Evolutionary conservation across 2,329 filamentous ascomycete species (phyloP), one percentile per base, ranked within the genome.

Genomic region (Ustulina deusta): DNA sequence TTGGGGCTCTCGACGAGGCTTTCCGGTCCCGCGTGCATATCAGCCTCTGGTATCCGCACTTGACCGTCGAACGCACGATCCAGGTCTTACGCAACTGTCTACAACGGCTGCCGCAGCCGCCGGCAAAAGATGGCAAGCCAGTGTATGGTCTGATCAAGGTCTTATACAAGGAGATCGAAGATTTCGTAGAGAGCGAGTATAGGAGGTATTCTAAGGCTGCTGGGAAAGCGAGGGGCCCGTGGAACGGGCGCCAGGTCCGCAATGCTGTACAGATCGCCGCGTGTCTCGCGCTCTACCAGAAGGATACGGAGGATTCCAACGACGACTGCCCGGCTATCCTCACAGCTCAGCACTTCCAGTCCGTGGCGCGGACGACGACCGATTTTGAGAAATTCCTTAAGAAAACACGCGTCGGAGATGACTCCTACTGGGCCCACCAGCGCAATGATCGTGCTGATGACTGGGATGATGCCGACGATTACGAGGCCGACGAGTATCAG

Each of bases 1-100:
- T 82, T 4, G 78, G 79, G 1, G 71, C 74, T 3, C 77, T 83
- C n/a, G 81, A 83, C 59, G 80, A 81, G 34, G 81, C 81, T 0
- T 81, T 81, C 58, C 71, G 72, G 40, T 81, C 79, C 0, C 75
- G 79, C 0, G 79, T 81, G 22, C 78, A 81, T 51, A 71, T 79
- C n/a, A 76, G 71, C 17, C 71, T 81, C 0, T 77, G 79, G 68
- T 80, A 80, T 56, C 76, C 70, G 1, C 57, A 65, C 3, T 68
- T 76, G 34, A 51, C n/a, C 1, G 40, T 67, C 27, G 48, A 63
- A n/a, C n/a, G n/a, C 5, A 67, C 70, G 5, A 73, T 69, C 9
- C 29, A 46, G 13, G 20, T 61, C 32, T 25, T 51, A 11, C 57
- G 34, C 17, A 15, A 1, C 13, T 51, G 17, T 61, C 57, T 61